Conservation (phyloP, 2,329 filamentous ascomycete species). For the Colletotrichum gigasporum region DNA sequence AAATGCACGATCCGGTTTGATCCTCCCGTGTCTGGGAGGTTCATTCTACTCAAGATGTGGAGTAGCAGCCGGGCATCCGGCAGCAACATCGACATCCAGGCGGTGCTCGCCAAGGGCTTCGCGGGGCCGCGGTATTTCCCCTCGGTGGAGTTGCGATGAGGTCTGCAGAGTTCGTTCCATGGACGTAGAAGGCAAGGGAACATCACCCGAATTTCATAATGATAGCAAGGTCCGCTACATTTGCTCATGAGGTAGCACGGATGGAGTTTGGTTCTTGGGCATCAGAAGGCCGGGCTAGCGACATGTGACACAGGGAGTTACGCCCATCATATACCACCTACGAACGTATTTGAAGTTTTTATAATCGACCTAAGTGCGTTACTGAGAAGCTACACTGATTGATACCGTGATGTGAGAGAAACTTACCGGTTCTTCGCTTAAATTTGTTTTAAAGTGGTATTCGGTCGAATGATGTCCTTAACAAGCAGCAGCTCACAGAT, state of each 20-base stretch:
- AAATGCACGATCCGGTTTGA: conserved; percentile 89
- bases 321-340: conserved; percentile 20
- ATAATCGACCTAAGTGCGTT: no score
- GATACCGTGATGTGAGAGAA: no score
- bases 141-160: conserved; percentile 67
- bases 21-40: conserved; percentile 82
- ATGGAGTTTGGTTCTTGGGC: conserved; percentile 9
- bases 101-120: conserved; percentile 83
- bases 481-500: no score
- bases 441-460: no score
- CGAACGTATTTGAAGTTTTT: not conserved
- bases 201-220: not conserved
- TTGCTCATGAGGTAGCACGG: not conserved
- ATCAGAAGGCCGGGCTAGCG: not conserved
- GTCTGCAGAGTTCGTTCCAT: no score
- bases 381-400: no score
- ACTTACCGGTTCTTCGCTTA: no score
- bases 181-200: not conserved
- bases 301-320: conserved; percentile 13
- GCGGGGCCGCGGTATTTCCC: conserved; percentile 88
- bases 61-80: conserved; percentile 72
- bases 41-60: conserved; percentile 91
- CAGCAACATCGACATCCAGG: conserved; percentile 89
- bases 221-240: not conserved
- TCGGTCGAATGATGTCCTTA: no score